phyloP scores from a whole-genome alignment of 2,329 filamentous ascomycete species.

The Dendrostoma leiphaemia region DNA sequence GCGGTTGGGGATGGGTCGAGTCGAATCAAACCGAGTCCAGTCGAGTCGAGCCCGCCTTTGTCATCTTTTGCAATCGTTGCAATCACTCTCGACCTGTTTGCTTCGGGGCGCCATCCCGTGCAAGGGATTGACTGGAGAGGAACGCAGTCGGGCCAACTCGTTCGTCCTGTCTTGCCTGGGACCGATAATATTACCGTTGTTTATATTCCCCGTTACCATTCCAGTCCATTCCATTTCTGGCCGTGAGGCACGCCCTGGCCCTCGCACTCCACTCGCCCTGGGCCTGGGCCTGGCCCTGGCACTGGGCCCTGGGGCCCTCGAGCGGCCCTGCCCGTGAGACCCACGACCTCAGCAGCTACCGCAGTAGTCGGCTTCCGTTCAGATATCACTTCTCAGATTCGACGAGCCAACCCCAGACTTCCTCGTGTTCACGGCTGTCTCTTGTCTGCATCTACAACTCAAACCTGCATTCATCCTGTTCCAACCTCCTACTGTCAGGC shows the following conservation, averaged over 20 bases:
- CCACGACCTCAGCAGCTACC: too few species aligned
- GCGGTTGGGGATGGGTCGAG: not conserved
- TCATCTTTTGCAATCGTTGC: too few species aligned
- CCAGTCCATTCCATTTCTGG: conserved; percentile 2
- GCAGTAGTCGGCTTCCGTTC: not conserved
- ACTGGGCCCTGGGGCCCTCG: too few species aligned
- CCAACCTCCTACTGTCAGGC: not conserved
- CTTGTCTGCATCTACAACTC: not conserved
- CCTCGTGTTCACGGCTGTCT: not conserved
- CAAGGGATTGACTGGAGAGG: not conserved
- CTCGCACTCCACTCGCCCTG: too few species aligned
- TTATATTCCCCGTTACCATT: not conserved
- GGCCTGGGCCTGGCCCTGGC: not conserved
- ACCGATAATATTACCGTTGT: not conserved
- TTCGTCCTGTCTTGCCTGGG: not conserved
- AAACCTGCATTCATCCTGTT: not conserved
- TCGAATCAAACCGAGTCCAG: not conserved
- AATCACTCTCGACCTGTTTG: not conserved
- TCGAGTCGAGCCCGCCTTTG: too few species aligned
- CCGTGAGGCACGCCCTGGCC: not conserved
- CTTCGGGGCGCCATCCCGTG: not conserved
- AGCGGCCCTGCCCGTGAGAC: too few species aligned
- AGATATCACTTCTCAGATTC: conserved; percentile 3
- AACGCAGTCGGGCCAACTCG: not conserved
- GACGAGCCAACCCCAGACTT: not conserved